Conservation (phyloP, 106 monocot genomes). For the Narthecium ossifragum region DNA sequence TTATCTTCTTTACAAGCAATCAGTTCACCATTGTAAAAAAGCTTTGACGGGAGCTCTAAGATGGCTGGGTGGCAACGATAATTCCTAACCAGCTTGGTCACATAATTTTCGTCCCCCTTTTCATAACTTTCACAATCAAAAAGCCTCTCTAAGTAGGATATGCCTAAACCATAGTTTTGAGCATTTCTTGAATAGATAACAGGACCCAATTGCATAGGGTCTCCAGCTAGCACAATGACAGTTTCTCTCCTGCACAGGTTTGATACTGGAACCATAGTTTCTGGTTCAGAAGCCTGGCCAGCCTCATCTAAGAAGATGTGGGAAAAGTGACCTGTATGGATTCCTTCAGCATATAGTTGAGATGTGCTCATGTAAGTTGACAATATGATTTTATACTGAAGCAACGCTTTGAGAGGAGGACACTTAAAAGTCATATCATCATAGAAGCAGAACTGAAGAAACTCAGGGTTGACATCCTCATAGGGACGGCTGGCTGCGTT, state of each 20-base stretch:
- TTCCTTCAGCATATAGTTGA: conserved; percentile 55
- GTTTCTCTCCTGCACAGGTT: conserved; percentile 48
- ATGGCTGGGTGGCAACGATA: conserved; percentile 93
- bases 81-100: conserved; percentile 83
- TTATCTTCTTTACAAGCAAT: conserved; percentile 66
- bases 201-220: conserved; percentile 90
- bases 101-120: conserved; percentile 57
- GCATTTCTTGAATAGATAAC: conserved; percentile 69
- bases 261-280: conserved; percentile 80
- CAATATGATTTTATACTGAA: conserved; percentile 61
- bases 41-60: conserved; percentile 80
- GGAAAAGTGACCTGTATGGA: conserved; percentile 53
- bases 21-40: conserved; percentile 76
- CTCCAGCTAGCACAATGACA: conserved; percentile 84
- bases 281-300: conserved; percentile 93
- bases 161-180: conserved; percentile 53
- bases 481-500: conserved; percentile 74
- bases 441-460: conserved; percentile 73
- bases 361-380: conserved; percentile 94
- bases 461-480: conserved; percentile 77
- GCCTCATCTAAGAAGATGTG: conserved; percentile 97
- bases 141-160: conserved; percentile 77
- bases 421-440: conserved; percentile 70
- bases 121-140: conserved; percentile 61
- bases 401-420: conserved; percentile 61